phyloP scores from a whole-genome alignment of 129 eudicot species.

The Smallanthus sonchifolius region DNA sequence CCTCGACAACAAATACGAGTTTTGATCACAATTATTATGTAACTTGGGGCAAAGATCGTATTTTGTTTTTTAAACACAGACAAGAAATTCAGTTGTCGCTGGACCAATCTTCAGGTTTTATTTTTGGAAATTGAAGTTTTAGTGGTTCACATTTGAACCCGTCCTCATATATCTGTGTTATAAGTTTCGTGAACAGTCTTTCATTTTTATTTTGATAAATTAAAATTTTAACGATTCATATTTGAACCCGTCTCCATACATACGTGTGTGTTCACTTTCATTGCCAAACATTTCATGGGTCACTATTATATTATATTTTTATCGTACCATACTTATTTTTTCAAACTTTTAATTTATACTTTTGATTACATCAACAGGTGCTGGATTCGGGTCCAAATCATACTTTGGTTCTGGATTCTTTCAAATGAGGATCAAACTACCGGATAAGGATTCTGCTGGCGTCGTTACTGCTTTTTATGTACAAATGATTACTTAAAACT shows the following conservation, averaged over 20 bases:
- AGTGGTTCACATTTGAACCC: neutral
- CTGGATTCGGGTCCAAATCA: conserved; percentile 67
- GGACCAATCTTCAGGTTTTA: conserved; percentile 55
- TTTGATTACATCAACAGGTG: conserved; percentile 31
- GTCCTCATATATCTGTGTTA: neutral
- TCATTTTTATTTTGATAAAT: too few species aligned
- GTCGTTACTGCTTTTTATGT: conserved; percentile 81
- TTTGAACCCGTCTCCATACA: too few species aligned
- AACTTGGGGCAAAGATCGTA: conserved; percentile 59
- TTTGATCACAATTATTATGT: conserved; percentile 55
- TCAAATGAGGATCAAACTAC: conserved; percentile 67
- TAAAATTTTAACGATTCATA: too few species aligned
- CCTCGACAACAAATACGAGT: conserved; percentile 1
- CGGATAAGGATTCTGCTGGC: conserved; percentile 55
- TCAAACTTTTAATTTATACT: neutral
- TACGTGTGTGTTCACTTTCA: too few species aligned
- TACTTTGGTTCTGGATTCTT: conserved; percentile 71
- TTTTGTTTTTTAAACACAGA: conserved; percentile 30
- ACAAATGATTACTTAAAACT: neutral
- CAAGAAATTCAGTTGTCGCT: conserved; percentile 50
- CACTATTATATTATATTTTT: neutral
- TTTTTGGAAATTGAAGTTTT: neutral
- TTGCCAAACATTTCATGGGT: neutral
- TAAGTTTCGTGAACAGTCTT: neutral
- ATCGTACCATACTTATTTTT: neutral